Conservation (phyloP, 306 rosid genomes). For the Phaseolus lunatus region DNA sequence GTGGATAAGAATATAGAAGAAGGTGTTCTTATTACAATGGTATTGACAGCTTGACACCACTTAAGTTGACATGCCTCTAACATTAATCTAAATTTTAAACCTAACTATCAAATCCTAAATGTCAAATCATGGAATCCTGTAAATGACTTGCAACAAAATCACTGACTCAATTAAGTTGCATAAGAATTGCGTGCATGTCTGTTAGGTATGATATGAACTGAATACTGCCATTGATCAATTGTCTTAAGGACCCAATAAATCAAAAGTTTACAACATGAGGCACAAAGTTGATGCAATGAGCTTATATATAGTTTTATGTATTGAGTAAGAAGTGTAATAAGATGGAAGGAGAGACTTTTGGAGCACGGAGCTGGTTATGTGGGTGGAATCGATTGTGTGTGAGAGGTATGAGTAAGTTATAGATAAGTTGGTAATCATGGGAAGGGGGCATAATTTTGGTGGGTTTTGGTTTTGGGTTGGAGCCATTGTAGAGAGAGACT, state of each 20-base stretch:
- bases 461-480: background rate
- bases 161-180: constrained; percentile 20
- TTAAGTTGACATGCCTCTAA: constrained; percentile 34
- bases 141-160: constrained; percentile 30
- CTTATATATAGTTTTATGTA: background rate
- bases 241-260: background rate
- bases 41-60: background rate
- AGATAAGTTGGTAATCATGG: background rate
- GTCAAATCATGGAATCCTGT: constrained; percentile 20
- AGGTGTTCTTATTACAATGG: constrained; percentile 16
- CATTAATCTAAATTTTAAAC: constrained; percentile 33
- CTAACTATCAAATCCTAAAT: constrained; percentile 34
- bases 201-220: constrained; percentile 8
- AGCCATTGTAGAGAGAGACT: background rate
- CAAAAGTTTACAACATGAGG: background rate
- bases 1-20: constrained; percentile 32
- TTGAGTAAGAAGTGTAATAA: background rate
- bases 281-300: background rate
- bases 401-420: background rate
- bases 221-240: background rate
- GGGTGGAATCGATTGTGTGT: background rate
- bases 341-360: background rate
- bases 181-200: constrained; percentile 19
- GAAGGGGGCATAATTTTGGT: background rate
- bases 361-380: background rate